A percentile compares a stretch with the other conserved stretches of the same genome.
phyloP scores from a whole-genome alignment of 1,284 basidiomycete species.

The Apiotrichum brassicae region DNA sequence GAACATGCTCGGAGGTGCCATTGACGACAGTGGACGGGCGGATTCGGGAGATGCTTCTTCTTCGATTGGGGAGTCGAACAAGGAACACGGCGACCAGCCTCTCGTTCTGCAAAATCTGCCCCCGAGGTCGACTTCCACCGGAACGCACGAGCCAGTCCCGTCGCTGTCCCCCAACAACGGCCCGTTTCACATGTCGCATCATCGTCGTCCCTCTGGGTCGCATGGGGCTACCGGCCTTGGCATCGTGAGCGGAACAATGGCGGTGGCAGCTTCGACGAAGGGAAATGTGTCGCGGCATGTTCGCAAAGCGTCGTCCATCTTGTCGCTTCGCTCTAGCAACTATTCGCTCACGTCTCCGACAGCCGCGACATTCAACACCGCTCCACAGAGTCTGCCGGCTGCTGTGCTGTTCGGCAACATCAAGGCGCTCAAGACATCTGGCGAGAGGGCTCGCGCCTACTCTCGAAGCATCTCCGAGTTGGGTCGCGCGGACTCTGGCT shows the following conservation, averaged over 20 bases:
- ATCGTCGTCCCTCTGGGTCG: not conserved
- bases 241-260: not conserved
- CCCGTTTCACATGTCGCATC: not conserved
- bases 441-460: slow-evolving; percentile 71
- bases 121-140: not conserved
- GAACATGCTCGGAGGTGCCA: slow-evolving; percentile 43
- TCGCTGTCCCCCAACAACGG: slow-evolving; percentile 6
- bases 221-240: not conserved
- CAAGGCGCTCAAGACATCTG: slow-evolving; percentile 54
- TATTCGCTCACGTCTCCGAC: slow-evolving; percentile 25
- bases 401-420: slow-evolving; percentile 72
- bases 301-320: slow-evolving; percentile 28
- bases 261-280: not conserved
- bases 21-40: slow-evolving; percentile 41
- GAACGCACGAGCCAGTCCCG: not conserved
- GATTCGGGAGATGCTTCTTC: slow-evolving; percentile 37
- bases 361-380: slow-evolving; percentile 10
- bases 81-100: slow-evolving; percentile 1
- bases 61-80: slow-evolving; percentile 22
- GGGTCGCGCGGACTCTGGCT: slow-evolving; percentile 66
- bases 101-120: slow-evolving; percentile 1
- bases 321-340: slow-evolving; percentile 21
- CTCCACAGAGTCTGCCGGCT: slow-evolving; percentile 55
- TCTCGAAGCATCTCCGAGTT: slow-evolving; percentile 78
- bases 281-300: slow-evolving; percentile 8